phyloP scores from a whole-genome alignment of 2,329 filamentous ascomycete genomes.

The Zalaria sp. region DNA sequence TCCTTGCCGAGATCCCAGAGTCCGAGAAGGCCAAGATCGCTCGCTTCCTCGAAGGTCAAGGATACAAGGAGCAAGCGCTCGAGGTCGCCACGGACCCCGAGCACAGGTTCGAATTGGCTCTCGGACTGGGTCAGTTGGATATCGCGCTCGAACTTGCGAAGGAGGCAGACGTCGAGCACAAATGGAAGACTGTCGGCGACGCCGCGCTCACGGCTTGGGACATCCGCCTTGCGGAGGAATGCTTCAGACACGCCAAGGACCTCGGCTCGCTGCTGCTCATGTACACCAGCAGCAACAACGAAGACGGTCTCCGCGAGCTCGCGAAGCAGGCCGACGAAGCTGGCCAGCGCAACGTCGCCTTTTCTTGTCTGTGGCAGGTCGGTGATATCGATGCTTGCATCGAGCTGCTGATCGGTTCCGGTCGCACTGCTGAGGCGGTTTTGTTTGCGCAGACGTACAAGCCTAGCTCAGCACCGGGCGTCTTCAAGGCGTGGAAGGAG shows the following conservation, averaged over 20 bases:
- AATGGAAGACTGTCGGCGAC: constrained; percentile 96
- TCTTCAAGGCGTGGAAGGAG: constrained; percentile 70
- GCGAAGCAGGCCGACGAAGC: constrained; percentile 61
- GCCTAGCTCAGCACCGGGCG: constrained; percentile 55
- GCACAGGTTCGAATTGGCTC: constrained; percentile 88
- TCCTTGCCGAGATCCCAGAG: constrained; percentile 70
- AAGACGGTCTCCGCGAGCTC: constrained; percentile 57
- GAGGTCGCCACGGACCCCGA: constrained; percentile 90
- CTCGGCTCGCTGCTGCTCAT: constrained; percentile 77
- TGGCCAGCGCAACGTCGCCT: constrained; percentile 82
- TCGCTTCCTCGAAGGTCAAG: constrained; percentile 91
- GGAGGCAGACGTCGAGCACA: constrained; percentile 78
- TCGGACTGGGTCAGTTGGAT: constrained; percentile 69
- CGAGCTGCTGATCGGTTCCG: constrained; percentile 64
- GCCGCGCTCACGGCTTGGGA: constrained; percentile 80
- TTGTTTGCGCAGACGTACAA: constrained; percentile 94
- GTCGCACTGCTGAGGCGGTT: constrained; percentile 70
- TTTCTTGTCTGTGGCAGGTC: constrained; percentile 77
- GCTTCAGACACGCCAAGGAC: constrained; percentile 83
- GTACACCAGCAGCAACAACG: constrained; percentile 73
- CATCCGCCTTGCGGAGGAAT: constrained; percentile 75
- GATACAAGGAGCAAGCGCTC: constrained; percentile 87
- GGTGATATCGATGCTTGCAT: constrained; percentile 73
- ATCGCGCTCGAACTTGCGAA: constrained; percentile 76
- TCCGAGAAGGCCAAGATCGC: constrained; percentile 98